Percentiles rank a stretch among this genome's conserved stretches.
Evolutionary conservation across 345 rosid genomes (phyloP).

Genomic region (Sapria himalayana): DNA sequence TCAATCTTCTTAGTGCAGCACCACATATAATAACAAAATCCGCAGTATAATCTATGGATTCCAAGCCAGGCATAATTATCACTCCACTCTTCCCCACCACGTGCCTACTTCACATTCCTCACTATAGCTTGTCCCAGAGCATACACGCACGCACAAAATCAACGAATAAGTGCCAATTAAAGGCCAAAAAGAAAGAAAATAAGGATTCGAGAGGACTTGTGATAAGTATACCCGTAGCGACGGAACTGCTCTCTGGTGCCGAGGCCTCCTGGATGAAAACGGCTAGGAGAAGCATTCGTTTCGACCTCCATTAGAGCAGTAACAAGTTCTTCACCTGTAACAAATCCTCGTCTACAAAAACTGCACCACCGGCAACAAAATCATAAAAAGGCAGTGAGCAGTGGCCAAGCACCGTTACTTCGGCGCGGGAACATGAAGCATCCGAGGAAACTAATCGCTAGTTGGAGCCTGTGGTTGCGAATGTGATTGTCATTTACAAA

Average conservation of each 20-base stretch:
- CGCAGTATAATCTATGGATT: not conserved
- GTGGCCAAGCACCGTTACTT: too few species aligned
- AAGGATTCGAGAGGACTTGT: not conserved
- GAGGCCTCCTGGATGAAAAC: slow-evolving; percentile 55
- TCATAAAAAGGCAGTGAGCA: too few species aligned
- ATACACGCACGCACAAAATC: not conserved
- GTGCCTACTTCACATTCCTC: not conserved
- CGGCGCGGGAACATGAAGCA: too few species aligned
- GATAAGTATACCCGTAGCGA: slow-evolving; percentile 51
- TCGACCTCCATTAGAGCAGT: slow-evolving; percentile 68
- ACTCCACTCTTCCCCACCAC: not conserved
- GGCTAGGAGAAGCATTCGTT: slow-evolving; percentile 58
- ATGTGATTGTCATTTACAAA: too few species aligned
- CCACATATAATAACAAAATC: too few species aligned
- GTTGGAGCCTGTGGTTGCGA: too few species aligned
- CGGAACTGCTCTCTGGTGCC: slow-evolving; percentile 54
- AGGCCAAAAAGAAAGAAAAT: not conserved
- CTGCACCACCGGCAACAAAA: too few species aligned
- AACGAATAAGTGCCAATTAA: not conserved
- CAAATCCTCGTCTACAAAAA: too few species aligned
- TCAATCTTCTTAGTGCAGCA: too few species aligned
- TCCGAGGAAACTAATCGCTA: too few species aligned
- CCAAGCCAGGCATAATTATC: not conserved
- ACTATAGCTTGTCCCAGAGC: not conserved
- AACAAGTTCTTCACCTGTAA: slow-evolving; percentile 75